These are phyloP conservation scores for Exophiala phaeomuriformis DNA, from an alignment of 2,329 filamentous ascomycete genomes.

Conservation along the genomic window DNA sequence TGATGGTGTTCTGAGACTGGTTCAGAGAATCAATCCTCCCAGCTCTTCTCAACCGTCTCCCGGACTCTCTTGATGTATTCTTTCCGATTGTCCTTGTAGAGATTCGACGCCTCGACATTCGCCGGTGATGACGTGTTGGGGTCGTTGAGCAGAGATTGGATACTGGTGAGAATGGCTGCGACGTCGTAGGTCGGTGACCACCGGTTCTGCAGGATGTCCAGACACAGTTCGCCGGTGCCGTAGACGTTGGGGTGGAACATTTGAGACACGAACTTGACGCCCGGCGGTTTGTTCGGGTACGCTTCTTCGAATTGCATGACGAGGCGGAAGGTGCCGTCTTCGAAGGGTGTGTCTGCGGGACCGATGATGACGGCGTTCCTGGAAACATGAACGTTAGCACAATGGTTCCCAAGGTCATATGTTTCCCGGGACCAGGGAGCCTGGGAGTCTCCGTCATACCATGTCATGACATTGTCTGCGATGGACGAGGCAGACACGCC, in stretches of 20 bases:
- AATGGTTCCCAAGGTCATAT: not conserved
- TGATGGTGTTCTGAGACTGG: too few relatives aligned
- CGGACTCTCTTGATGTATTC: constrained; percentile 93
- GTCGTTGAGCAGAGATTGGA: constrained; percentile 95
- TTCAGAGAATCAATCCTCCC: constrained; percentile 63
- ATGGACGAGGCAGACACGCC: constrained; percentile 95
- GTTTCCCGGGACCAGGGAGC: not conserved
- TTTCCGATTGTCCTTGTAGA: constrained; percentile 96
- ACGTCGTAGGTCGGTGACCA: constrained; percentile 99
- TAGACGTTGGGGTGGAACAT: constrained; percentile 99
- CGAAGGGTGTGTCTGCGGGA: constrained; percentile 91
- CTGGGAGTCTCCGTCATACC: constrained; percentile 50
- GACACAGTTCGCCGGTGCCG: constrained; percentile 87
- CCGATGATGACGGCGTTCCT: constrained; percentile 99
- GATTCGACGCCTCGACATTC: constrained; percentile 94
- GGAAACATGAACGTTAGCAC: constrained; percentile 5
- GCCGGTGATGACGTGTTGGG: constrained; percentile 97
- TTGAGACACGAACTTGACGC: constrained; percentile 95
- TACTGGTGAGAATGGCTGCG: constrained; percentile 90
- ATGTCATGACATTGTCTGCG: constrained; percentile 95
- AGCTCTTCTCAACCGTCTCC: constrained; percentile 98
- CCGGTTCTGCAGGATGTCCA: constrained; percentile 94
- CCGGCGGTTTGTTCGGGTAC: constrained; percentile 95
- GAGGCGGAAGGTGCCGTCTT: constrained; percentile 93
- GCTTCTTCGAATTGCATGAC: constrained; percentile 99